phyloP scores from a whole-genome alignment of 305 asterid species.

The Nicotiana rustica region DNA sequence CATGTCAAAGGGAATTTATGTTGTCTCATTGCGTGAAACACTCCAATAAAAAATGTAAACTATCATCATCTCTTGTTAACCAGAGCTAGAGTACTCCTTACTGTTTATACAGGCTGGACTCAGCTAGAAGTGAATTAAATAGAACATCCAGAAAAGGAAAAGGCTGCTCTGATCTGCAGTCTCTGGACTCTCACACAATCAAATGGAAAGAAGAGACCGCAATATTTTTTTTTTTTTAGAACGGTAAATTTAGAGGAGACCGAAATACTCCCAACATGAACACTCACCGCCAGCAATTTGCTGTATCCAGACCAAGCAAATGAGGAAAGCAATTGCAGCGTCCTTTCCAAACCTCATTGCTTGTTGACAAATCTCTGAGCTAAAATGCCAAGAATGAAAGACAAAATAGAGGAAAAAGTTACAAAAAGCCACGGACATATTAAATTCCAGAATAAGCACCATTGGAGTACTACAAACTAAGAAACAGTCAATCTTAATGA shows the following conservation, averaged over 20 bases:
- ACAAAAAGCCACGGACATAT: neutral
- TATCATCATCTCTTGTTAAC: neutral
- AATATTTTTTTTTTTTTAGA: neutral
- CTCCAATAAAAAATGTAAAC: neutral
- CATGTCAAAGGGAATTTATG: constrained; percentile 15
- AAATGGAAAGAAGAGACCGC: constrained; percentile 21
- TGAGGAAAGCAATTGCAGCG: constrained; percentile 51
- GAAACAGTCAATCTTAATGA: neutral
- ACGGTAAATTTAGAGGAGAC: neutral
- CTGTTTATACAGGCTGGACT: neutral
- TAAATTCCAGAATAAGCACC: neutral
- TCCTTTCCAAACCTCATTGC: constrained; percentile 62
- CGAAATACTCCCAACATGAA: constrained; percentile 16
- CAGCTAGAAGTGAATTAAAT: neutral
- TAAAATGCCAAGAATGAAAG: constrained; percentile 39
- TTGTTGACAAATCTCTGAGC: constrained; percentile 39
- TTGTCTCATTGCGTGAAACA: neutral
- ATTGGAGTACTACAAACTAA: neutral
- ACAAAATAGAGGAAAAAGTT: constrained; percentile 6
- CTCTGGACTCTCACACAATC: constrained; percentile 8
- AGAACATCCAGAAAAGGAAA: neutral
- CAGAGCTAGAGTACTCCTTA: neutral
- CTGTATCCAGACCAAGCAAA: constrained; percentile 59
- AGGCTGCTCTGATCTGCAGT: neutral
- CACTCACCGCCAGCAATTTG: constrained; percentile 65